phyloP scores from a whole-genome alignment of 2,329 filamentous ascomycete species.

The Incumbomyces delicatus region DNA sequence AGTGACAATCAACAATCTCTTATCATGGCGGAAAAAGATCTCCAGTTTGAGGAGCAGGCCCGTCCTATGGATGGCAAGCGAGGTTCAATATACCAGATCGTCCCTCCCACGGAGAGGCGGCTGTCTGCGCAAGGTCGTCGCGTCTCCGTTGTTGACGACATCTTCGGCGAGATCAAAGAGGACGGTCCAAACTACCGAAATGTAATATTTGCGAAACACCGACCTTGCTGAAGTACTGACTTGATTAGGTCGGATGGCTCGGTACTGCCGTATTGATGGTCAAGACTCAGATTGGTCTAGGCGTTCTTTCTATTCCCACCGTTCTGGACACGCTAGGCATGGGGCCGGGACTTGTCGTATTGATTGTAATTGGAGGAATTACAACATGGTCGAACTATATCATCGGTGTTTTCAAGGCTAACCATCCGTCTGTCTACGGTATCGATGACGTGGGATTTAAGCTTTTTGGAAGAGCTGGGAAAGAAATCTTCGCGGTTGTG shows the following conservation, averaged over 20 bases:
- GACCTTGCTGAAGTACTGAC: conserved; percentile 2
- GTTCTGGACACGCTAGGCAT: conserved; percentile 45
- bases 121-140: conserved; percentile 10
- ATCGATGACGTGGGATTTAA: conserved; percentile 60
- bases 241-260: conserved; percentile 34
- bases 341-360: conserved; percentile 45
- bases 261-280: conserved; percentile 44
- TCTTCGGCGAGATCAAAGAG: conserved; percentile 29
- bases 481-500: conserved; percentile 51
- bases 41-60: conserved; percentile 1
- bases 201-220: conserved; percentile 12
- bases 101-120: conserved; percentile 8
- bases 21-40: conserved; percentile 6
- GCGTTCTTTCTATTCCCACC: conserved; percentile 46
- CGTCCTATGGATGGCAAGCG: conserved; percentile 3
- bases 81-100: conserved; percentile 9
- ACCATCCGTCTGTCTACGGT: conserved; percentile 47
- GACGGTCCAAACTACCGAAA: conserved; percentile 26
- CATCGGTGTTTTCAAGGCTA: conserved; percentile 31
- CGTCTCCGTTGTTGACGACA: conserved; percentile 21
- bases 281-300: conserved; percentile 50
- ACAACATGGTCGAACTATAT: conserved; percentile 52
- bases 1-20: conserved; percentile 1
- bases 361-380: conserved; percentile 44
- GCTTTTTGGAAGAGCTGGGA: conserved; percentile 42